These are phyloP conservation scores for Rhodotorula sp. DNA, from an alignment of 1,284 basidiomycete species.

Conservation along the genomic window DNA sequence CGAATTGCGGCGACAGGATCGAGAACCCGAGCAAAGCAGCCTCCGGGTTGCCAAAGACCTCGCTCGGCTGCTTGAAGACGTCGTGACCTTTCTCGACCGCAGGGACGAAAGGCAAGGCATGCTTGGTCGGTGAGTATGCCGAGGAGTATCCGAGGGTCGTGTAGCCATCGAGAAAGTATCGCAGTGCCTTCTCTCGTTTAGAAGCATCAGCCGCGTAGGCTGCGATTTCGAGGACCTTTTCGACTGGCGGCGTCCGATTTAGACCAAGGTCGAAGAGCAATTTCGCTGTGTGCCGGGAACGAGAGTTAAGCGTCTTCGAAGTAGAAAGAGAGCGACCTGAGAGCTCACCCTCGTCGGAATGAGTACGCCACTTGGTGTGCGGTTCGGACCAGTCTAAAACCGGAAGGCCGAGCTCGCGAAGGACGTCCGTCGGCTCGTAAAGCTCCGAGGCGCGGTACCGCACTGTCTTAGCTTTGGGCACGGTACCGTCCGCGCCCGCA, in stretches of 20 bases:
- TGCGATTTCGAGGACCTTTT: slow-evolving; percentile 66
- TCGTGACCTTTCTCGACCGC: slow-evolving; percentile 58
- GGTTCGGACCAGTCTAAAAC: slow-evolving; percentile 81
- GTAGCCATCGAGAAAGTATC: slow-evolving; percentile 72
- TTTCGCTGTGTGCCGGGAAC: slow-evolving; percentile 60
- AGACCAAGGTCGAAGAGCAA: slow-evolving; percentile 79
- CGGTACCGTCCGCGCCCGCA: slow-evolving; percentile 43
- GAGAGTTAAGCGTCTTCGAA: not conserved
- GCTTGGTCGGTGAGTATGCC: slow-evolving; percentile 31
- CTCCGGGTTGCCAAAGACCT: slow-evolving; percentile 71
- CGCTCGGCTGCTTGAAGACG: slow-evolving; percentile 65
- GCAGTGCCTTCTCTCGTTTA: slow-evolving; percentile 61
- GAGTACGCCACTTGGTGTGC: slow-evolving; percentile 66
- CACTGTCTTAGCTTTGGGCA: slow-evolving; percentile 46
- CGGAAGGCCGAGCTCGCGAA: slow-evolving; percentile 73
- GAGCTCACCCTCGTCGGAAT: slow-evolving; percentile 74
- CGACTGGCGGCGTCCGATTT: slow-evolving; percentile 66
- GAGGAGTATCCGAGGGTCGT: slow-evolving; percentile 39
- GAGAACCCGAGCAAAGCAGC: slow-evolving; percentile 76
- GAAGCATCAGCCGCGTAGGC: slow-evolving; percentile 55
- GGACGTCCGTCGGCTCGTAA: slow-evolving; percentile 61
- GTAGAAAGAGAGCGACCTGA: not conserved
- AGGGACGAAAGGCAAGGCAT: slow-evolving; percentile 74
- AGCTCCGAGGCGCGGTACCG: slow-evolving; percentile 66
- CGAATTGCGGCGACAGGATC: slow-evolving; percentile 60